Base-by-base conservation (phyloP, 306 rosid species). In the Quercus aquifolioides region DNA sequence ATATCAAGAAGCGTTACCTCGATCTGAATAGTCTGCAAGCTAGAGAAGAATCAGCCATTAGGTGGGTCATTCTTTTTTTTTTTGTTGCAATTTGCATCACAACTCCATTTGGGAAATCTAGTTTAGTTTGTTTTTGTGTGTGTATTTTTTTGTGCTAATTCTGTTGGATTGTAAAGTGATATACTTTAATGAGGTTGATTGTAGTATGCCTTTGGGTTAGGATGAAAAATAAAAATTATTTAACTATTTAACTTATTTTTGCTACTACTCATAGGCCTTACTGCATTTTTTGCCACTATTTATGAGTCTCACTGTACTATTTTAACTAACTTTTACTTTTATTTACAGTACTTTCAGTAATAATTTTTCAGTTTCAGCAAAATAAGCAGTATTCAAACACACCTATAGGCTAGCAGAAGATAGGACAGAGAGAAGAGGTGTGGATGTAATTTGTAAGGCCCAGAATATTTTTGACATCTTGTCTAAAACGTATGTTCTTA, bases 401-500 rank as follows among this genome's bases (percentile, higher is more conserved):
- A 26, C 26, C 1, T 80, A 58, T 78, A 95, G 99, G 71, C 97
- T 90, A 81, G 98, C 97, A 0, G 99, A 90, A 83, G 76, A 86
- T 1, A 98, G 91, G 35, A 91, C 87, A 58, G 98, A 93, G 88
- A 89, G 98, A 87, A 90, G 91, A 20, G 98, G 99, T 6, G 97
- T 95, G 17, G 98, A 97, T 78, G 99, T 95, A 69, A 90, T 96
- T 74, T 76, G 71, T 56, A 91, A 91, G 80, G 98, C 98, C 4
- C 99, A 95, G 83, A 85, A 83, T 85, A 91, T 95, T 75, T 95
- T 95, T 74, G 92, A 95, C 71, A 96, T 97, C 55, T 86, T 95
- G 74, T 91, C 93, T 64, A 95, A 95, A 81, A 95, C 99, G 97
- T 93, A 87, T 81, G 97, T 80, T 73, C 46, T 76, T 75, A 17